Evolutionary conservation across 805 yeast species (phyloP).

Genomic region (Ogataea nakhonphanomensis): DNA sequence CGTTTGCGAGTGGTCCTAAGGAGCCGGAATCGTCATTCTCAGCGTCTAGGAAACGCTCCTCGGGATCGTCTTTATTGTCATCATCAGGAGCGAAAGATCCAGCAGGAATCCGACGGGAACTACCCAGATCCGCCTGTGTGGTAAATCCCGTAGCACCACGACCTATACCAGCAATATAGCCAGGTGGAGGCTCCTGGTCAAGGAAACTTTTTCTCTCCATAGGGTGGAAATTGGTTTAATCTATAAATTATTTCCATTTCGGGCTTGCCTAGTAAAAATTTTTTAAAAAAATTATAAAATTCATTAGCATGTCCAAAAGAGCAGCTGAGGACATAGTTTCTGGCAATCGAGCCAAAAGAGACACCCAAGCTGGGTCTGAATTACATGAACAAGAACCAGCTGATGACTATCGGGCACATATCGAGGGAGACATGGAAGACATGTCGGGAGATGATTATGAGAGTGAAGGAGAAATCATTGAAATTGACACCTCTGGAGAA

Average conservation of each 20-base stretch:
- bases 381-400: slow-evolving; percentile 27
- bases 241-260: slow-evolving; percentile 8
- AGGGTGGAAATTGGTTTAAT: slow-evolving; percentile 1
- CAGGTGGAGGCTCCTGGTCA: slow-evolving; percentile 83
- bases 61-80: slow-evolving; percentile 32
- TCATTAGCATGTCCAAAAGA: slow-evolving; percentile 33
- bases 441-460: slow-evolving; percentile 89
- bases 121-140: slow-evolving; percentile 74
- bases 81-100: slow-evolving; percentile 23
- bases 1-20: slow-evolving; percentile 41
- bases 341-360: slow-evolving; percentile 19
- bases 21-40: slow-evolving; percentile 21
- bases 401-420: slow-evolving; percentile 59
- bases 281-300: slow-evolving; percentile 6
- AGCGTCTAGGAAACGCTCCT: slow-evolving; percentile 27
- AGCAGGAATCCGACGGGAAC: slow-evolving; percentile 36
- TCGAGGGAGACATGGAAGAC: slow-evolving; percentile 70
- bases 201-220: slow-evolving; percentile 64
- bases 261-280: slow-evolving; percentile 7
- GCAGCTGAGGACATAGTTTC: slow-evolving; percentile 25
- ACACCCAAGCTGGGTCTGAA: slow-evolving; percentile 9
- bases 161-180: slow-evolving; percentile 89
- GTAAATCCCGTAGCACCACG: slow-evolving; percentile 95
- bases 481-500: slow-evolving; percentile 60
- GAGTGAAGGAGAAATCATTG: slow-evolving; percentile 86